Evolutionary conservation across 2,329 filamentous ascomycete genomes (phyloP), one percentile per base, ranked within the genome.

Genomic region (Fusarium sp.): DNA sequence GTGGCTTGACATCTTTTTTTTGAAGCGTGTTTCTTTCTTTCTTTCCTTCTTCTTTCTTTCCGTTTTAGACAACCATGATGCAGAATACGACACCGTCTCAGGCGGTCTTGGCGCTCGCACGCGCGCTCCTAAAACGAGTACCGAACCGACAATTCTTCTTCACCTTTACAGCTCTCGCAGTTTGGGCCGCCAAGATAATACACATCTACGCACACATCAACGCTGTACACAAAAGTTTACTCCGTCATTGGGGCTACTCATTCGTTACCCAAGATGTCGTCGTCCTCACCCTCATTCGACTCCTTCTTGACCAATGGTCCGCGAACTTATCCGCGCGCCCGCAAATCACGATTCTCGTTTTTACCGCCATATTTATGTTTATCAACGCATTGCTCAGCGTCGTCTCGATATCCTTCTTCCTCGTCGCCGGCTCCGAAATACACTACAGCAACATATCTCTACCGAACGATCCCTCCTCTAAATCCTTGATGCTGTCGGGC

Each of bases 241-340:
- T 71, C 7, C 46, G 26, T 72, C 77, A 14, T 45, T 73, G 33
- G 66, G 68, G 33, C 32, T 73, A 78, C 37, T 80, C 80, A 6
- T 82, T 82, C 55, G 79, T 80, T 58, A 71, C 74, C 15, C 80
- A 81, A 58, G 80, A 82, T 48, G 67, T 78, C 8, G 58, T 72
- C 23, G 59, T 81, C 27, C 69, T 81, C 18, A 67, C 80, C 17
- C 32, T 78, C 17, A 68, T 81, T 45, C 76, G 80, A 9, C 66
- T 80, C 9, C 73, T 81, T 14, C 74, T 81, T 49, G 77, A 78
- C 40, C 63, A 68, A 37, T 60, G 62, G 75, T 46, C 79, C 23
- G 68, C 69, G 9, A 55, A 64, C 37, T 9, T 70, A 20, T 18
- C 67, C 11, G 62, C 60, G 7, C 26, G 52, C 10, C 30, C 56